phyloP scores from a whole-genome alignment of 495 filamentous ascomycete genomes.

The Annulohypoxylon bovei region DNA sequence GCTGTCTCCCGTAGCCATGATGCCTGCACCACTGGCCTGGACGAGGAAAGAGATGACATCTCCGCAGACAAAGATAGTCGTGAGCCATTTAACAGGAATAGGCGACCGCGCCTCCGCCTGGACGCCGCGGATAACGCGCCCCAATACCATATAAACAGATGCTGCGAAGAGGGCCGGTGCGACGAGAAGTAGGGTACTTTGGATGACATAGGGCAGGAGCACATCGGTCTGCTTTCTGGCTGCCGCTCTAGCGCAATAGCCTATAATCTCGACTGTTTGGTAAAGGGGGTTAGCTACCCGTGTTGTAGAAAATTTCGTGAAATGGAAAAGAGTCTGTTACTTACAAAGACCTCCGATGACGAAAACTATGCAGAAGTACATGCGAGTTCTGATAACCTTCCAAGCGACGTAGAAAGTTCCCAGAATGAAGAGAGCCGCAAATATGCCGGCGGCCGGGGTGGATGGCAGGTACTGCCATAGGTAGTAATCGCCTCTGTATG shows the following conservation, averaged over 20 bases:
- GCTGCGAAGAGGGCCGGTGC: conserved; percentile 49
- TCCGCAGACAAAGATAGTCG: conserved; percentile 46
- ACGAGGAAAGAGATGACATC: conserved; percentile 57
- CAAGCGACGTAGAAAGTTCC: background rate
- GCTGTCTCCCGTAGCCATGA: conserved; percentile 44
- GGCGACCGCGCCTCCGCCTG: conserved; percentile 52
- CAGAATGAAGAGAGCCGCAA: background rate
- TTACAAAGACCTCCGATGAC: background rate
- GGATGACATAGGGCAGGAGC: background rate
- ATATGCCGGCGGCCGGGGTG: background rate
- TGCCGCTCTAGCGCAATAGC: background rate
- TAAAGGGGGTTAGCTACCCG: background rate
- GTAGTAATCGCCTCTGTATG: background rate
- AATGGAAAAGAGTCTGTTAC: background rate
- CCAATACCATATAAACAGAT: conserved; percentile 67
- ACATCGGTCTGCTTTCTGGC: background rate
- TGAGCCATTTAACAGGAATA: conserved; percentile 57
- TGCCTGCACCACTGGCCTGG: conserved; percentile 49
- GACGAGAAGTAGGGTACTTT: background rate
- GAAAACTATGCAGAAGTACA: background rate
- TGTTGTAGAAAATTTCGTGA: no score
- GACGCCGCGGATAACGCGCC: conserved; percentile 54
- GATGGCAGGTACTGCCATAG: background rate
- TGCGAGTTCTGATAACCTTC: background rate
- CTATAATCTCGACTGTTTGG: background rate